A percentile compares a stretch with the other conserved stretches of the same genome.
phyloP scores from a whole-genome alignment of 1,284 basidiomycete genomes.

The Rhizopogon parksii region DNA sequence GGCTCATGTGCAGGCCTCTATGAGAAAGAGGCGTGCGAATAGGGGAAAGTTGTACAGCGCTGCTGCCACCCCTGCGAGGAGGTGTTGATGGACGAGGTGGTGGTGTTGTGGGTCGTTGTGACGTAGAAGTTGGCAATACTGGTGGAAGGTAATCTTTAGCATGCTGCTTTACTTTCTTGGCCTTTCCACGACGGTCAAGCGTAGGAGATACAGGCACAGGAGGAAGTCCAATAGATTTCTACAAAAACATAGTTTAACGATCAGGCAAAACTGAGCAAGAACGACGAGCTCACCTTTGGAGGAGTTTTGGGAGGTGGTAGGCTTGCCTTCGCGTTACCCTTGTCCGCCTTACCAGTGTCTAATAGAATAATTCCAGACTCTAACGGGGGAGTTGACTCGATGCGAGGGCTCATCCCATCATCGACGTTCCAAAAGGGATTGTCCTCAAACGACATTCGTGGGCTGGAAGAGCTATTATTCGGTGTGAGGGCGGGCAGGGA shows the following conservation, averaged over 20 bases:
- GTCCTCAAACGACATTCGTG: constrained; percentile 37
- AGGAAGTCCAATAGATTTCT: constrained; percentile 32
- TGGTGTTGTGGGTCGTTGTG: constrained; percentile 25
- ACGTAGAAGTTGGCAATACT: constrained; percentile 1
- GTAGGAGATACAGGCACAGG: constrained; percentile 48
- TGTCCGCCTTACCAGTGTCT: constrained; percentile 9
- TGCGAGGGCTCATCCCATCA: constrained; percentile 5
- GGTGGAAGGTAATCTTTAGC: constrained; percentile 25
- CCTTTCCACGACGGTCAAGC: constrained; percentile 31
- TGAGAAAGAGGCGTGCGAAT: constrained; percentile 60
- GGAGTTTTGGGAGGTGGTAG: constrained; percentile 16
- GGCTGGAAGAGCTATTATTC: constrained; percentile 61
- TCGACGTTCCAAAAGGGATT: constrained; percentile 4
- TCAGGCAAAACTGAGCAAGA: background rate
- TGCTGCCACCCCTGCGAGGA: constrained; percentile 21
- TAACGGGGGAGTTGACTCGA: constrained; percentile 15
- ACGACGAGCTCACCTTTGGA: constrained; percentile 19
- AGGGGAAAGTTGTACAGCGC: constrained; percentile 42
- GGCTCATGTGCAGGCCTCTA: constrained; percentile 60
- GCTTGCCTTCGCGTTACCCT: constrained; percentile 15
- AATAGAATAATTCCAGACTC: constrained; percentile 11
- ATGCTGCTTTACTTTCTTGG: constrained; percentile 22
- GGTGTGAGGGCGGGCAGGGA: constrained; percentile 57
- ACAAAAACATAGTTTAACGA: constrained; percentile 13
- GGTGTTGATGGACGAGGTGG: constrained; percentile 28